phyloP scores from a whole-genome alignment of 2,329 filamentous ascomycete genomes.

The Pseudonectria foliicola region DNA sequence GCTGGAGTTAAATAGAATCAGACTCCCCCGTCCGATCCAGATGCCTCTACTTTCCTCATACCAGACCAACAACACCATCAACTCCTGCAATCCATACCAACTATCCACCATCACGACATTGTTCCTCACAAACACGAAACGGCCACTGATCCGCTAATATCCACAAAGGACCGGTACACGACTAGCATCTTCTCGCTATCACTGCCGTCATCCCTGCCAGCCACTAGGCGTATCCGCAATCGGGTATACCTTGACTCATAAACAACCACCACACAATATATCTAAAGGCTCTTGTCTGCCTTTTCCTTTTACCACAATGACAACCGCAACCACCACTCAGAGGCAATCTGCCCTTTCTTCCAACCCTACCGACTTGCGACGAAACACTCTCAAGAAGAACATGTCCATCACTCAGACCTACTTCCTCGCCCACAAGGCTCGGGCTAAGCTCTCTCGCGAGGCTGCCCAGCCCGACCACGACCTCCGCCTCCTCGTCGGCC shows the following conservation, averaged over 20 bases:
- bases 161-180: constrained; percentile 2
- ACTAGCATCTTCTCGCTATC: constrained; percentile 24
- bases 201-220: constrained; percentile 25
- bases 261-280: constrained; percentile 17
- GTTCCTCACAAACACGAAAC: constrained; percentile 4
- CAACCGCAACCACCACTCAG: constrained; percentile 18
- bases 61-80: constrained; percentile 5
- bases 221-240: constrained; percentile 22
- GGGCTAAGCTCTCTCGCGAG: constrained; percentile 90
- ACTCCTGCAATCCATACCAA: constrained; percentile 5
- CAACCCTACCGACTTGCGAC: constrained; percentile 17
- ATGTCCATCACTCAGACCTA: constrained; percentile 99
- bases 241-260: constrained; percentile 23
- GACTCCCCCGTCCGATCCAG: constrained; percentile 12
- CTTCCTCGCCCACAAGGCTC: constrained; percentile 94
- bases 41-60: constrained; percentile 4
- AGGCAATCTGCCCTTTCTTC: constrained; percentile 21
- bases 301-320: constrained; percentile 23
- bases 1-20: constrained; percentile 21
- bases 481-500: constrained; percentile 88
- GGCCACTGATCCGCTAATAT: not conserved
- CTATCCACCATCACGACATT: constrained; percentile 9
- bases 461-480: constrained; percentile 88
- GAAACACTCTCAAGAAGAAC: constrained; percentile 56
- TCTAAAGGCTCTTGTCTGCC: constrained; percentile 16